These are phyloP conservation scores for Xanthoconium separans DNA, from an alignment of 1,284 basidiomycete species.

Conservation along the genomic window DNA sequence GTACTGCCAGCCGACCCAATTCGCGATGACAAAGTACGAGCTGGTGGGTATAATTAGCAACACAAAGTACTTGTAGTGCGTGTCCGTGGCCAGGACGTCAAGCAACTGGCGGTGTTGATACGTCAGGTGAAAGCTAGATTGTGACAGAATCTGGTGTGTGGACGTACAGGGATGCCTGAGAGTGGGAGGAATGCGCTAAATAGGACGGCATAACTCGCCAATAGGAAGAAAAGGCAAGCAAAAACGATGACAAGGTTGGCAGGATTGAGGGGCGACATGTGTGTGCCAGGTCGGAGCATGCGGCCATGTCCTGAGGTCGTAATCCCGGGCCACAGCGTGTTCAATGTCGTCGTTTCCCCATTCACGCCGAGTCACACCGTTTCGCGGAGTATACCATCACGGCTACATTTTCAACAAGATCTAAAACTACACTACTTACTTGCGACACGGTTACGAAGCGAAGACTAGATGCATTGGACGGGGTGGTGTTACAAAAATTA, in stretches of 20 bases:
- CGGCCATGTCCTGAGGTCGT: conserved; percentile 23
- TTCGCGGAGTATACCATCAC: conserved; percentile 11
- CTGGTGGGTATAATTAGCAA: conserved; percentile 79
- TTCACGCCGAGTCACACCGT: conserved; percentile 1
- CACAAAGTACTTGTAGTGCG: conserved; percentile 87
- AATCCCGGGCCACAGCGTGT: conserved; percentile 30
- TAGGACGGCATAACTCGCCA: conserved; percentile 63
- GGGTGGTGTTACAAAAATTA: conserved; percentile 35
- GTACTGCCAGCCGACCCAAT: conserved; percentile 97
- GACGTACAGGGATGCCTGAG: conserved; percentile 50
- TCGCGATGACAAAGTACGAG: conserved; percentile 89
- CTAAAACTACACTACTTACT: conserved; percentile 32
- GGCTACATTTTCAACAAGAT: conserved; percentile 21
- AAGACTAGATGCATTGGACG: conserved; percentile 18
- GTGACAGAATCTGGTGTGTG: neutral
- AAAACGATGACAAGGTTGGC: conserved; percentile 51
- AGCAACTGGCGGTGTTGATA: conserved; percentile 46
- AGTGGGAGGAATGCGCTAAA: conserved; percentile 62
- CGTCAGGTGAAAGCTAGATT: conserved; percentile 11
- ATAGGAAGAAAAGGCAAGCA: conserved; percentile 52
- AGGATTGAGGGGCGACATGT: conserved; percentile 31
- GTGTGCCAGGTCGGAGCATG: conserved; percentile 17
- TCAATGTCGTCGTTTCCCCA: conserved; percentile 7
- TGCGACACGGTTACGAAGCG: conserved; percentile 13
- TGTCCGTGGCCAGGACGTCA: conserved; percentile 63